A percentile compares a stretch with the other conserved stretches of the same genome.
phyloP scores from a whole-genome alignment of 139 green algal genomes.

The Tetraselmis chui region DNA sequence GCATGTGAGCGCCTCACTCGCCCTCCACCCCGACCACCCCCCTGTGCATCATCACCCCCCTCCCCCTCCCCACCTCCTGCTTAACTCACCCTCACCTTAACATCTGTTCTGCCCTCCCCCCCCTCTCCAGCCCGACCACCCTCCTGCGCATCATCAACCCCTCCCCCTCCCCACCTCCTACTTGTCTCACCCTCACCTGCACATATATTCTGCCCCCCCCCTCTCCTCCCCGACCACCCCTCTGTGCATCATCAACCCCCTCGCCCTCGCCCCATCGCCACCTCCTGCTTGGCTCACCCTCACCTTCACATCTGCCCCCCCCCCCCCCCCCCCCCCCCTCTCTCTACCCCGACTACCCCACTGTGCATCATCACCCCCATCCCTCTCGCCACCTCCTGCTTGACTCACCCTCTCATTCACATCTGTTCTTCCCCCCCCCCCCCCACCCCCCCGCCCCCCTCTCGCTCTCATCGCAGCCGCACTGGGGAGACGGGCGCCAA shows the following conservation, averaged over 20 bases:
- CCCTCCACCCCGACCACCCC: neutral
- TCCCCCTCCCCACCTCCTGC: neutral
- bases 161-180: too few species aligned
- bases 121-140: neutral
- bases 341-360: too few species aligned
- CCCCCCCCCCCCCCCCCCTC: too few species aligned
- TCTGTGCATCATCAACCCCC: too few species aligned
- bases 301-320: too few species aligned
- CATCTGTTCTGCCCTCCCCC: neutral
- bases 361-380: too few species aligned
- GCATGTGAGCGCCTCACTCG: conserved; percentile 40
- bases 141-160: neutral
- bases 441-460: neutral
- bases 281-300: too few species aligned
- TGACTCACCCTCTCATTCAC: neutral
- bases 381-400: too few species aligned
- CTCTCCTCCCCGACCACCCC: too few species aligned
- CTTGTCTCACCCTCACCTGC: neutral
- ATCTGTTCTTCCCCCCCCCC: neutral
- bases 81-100: neutral
- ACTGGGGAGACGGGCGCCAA: conserved; percentile 2
- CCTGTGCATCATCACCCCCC: neutral
- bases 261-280: too few species aligned
- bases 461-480: too few species aligned
- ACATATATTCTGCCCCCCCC: neutral